phyloP scores from a whole-genome alignment of 345 rosid genomes.

The Barbarea vulgaris region DNA sequence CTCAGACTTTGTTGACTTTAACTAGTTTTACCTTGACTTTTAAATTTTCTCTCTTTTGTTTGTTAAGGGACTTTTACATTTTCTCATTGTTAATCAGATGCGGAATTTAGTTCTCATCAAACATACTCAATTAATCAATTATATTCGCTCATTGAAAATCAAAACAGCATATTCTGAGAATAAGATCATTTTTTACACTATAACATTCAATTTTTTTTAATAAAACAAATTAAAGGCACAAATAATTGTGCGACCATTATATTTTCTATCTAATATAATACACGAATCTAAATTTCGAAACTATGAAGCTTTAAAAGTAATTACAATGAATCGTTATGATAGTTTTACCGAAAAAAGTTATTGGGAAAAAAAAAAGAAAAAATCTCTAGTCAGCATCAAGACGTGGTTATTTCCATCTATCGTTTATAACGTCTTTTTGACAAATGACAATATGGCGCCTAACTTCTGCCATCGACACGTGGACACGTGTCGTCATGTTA shows the following conservation, averaged over 20 bases:
- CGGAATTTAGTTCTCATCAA: background rate
- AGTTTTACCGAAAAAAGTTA: background rate
- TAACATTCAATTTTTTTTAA: background rate
- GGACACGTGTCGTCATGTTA: slow-evolving; percentile 37
- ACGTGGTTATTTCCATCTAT: slow-evolving; percentile 11
- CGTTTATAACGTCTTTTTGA: slow-evolving; percentile 37
- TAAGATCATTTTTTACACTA: background rate
- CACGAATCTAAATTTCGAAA: background rate
- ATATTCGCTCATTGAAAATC: background rate
- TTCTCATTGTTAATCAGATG: background rate
- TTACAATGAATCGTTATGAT: background rate
- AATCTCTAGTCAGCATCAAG: slow-evolving; percentile 36
- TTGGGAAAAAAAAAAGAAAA: background rate
- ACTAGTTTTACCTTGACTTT: background rate
- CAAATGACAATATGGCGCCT: slow-evolving; percentile 37
- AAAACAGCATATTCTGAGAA: slow-evolving; percentile 29
- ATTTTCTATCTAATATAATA: background rate
- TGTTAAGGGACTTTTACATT: background rate
- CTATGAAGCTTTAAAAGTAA: background rate
- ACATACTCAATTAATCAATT: background rate
- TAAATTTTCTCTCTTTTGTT: background rate
- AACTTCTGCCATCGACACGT: slow-evolving; percentile 38
- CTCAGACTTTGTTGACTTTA: background rate
- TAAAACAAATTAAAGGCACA: background rate
- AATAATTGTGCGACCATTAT: background rate